A percentile compares a stretch with the other conserved stretches of the same genome.
Conservation (phyloP, 768 basidiomycete genomes). For the Naganishia onofrii region DNA sequence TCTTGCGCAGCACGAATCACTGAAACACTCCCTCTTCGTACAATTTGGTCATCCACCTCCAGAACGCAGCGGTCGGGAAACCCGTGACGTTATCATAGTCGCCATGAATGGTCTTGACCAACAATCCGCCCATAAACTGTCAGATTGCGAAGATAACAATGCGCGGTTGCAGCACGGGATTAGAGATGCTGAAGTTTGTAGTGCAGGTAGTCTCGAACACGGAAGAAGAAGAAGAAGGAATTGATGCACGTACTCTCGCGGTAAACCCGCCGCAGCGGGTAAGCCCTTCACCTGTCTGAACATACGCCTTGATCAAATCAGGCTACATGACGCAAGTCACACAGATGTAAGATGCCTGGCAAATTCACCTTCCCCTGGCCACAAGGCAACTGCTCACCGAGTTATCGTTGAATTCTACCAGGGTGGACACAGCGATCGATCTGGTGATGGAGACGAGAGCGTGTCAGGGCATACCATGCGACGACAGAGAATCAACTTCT, state of each 20-base stretch:
- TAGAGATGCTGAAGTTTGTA: no score
- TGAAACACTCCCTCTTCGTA: slow-evolving; percentile 44
- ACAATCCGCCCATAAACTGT: slow-evolving; percentile 69
- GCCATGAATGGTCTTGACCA: slow-evolving; percentile 81
- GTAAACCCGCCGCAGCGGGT: slow-evolving; percentile 93
- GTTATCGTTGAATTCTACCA: slow-evolving; percentile 47
- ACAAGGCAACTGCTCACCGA: slow-evolving; percentile 35
- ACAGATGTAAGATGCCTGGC: no score
- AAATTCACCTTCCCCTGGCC: no score
- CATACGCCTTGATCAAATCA: slow-evolving; percentile 69
- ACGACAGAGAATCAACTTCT: not conserved
- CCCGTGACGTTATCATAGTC: slow-evolving; percentile 89
- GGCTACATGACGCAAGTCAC: slow-evolving; percentile 32
- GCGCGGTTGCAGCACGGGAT: not conserved
- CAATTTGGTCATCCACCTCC: slow-evolving; percentile 48
- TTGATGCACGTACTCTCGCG: slow-evolving; percentile 76
- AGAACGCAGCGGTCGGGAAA: slow-evolving; percentile 70
- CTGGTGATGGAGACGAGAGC: slow-evolving; percentile 19
- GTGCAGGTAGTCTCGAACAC: no score
- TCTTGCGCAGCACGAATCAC: slow-evolving; percentile 25
- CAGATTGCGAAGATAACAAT: not conserved
- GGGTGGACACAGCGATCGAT: slow-evolving; percentile 48
- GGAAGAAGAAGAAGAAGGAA: not conserved
- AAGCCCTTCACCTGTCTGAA: slow-evolving; percentile 77
- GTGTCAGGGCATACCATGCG: not conserved